phyloP scores from a whole-genome alignment of 1,139 yeast genomes.

The Taphrina communis region DNA sequence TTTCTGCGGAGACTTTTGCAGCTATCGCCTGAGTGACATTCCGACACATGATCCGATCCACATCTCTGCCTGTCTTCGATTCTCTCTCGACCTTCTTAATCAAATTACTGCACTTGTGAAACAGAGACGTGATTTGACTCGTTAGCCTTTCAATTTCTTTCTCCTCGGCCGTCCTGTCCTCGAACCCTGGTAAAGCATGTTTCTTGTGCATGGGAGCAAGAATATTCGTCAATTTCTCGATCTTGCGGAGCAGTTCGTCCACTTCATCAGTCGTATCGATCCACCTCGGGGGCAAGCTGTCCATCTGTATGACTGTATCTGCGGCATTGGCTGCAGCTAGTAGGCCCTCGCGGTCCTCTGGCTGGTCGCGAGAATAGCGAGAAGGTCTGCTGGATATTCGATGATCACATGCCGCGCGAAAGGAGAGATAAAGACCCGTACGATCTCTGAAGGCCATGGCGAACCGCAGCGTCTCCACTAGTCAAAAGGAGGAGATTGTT shows the following conservation, averaged over 20 bases:
- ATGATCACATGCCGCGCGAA: constrained; percentile 56
- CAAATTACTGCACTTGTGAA: constrained; percentile 77
- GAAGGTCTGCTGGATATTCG: constrained; percentile 49
- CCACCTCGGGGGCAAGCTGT: constrained; percentile 72
- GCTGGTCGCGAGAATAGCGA: constrained; percentile 42
- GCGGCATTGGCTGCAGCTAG: constrained; percentile 51
- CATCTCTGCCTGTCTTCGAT: constrained; percentile 55
- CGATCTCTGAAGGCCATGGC: constrained; percentile 51
- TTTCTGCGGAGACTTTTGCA: constrained; percentile 74
- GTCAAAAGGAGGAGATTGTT: too few relatives aligned
- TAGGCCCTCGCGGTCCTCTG: constrained; percentile 66
- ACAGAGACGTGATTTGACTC: constrained; percentile 66
- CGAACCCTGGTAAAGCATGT: constrained; percentile 83
- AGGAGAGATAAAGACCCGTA: constrained; percentile 56
- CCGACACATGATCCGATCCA: constrained; percentile 69
- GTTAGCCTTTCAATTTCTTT: constrained; percentile 72
- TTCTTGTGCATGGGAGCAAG: constrained; percentile 76
- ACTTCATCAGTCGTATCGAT: constrained; percentile 75
- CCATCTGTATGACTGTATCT: constrained; percentile 58
- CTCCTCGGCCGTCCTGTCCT: constrained; percentile 69
- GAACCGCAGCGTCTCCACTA: too few relatives aligned
- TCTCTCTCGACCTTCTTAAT: constrained; percentile 69
- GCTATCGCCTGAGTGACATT: constrained; percentile 88
- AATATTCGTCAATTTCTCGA: constrained; percentile 54
- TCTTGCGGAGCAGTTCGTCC: constrained; percentile 62